Conservation (phyloP, 495 filamentous ascomycete species). For the Trichocladium uniseriatum region DNA sequence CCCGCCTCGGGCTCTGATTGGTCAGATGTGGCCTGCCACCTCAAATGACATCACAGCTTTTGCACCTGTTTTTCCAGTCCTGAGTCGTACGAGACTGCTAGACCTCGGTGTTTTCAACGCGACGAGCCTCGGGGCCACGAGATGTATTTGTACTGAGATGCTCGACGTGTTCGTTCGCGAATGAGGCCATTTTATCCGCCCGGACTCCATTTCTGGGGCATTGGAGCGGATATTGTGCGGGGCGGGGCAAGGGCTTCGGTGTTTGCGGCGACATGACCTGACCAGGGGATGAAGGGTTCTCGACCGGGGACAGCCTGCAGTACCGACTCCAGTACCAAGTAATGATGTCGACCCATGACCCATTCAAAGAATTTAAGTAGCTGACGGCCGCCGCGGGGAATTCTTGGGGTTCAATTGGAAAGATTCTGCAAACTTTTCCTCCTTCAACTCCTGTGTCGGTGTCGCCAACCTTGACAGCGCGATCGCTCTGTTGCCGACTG, state of each 20-base stretch:
- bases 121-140: neutral
- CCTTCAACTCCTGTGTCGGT: neutral
- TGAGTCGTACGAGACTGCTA: neutral
- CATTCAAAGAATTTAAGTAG: constrained; percentile 2
- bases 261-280: neutral
- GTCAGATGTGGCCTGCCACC: neutral
- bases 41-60: constrained; percentile 12
- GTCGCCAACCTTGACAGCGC: neutral
- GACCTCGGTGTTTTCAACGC: neutral
- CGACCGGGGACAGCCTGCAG: constrained; percentile 7
- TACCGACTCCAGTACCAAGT: no score
- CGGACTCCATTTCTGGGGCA: neutral
- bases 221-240: neutral
- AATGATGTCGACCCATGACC: constrained; percentile 4
- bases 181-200: neutral
- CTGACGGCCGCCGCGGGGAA: neutral
- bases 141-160: neutral
- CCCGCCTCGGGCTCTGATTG: constrained; percentile 3
- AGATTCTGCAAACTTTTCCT: neutral
- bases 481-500: neutral
- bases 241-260: neutral
- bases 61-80: neutral
- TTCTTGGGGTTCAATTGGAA: neutral
- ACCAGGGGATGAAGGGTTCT: neutral
- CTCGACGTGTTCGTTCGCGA: neutral